A percentile compares a stretch with the other conserved stretches of the same genome.
phyloP scores from a whole-genome alignment of 2,329 filamentous ascomycete genomes.

The Chaetomium globosum region DNA sequence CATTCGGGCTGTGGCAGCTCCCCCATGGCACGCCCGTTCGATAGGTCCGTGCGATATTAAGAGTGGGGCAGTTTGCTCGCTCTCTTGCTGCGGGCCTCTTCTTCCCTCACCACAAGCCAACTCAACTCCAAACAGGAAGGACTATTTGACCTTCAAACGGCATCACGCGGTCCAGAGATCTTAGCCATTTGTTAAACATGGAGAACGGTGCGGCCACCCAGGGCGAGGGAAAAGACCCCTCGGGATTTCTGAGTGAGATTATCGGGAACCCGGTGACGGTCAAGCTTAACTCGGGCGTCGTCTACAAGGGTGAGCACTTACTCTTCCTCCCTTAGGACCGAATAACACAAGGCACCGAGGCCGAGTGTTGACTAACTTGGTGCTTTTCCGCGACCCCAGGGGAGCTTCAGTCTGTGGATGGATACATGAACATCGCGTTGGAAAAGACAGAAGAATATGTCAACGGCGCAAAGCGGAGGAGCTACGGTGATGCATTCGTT shows the following conservation, averaged over 20 bases:
- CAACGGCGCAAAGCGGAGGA: constrained; percentile 77
- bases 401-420: constrained; percentile 93
- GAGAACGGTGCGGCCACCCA: constrained; percentile 70
- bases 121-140: background rate
- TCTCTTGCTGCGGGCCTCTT: background rate
- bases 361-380: constrained; percentile 16
- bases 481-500: constrained; percentile 93
- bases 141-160: background rate
- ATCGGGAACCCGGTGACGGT: constrained; percentile 93
- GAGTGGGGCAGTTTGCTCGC: background rate
- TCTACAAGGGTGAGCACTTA: constrained; percentile 79
- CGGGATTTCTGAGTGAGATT: constrained; percentile 89
- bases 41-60: background rate
- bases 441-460: constrained; percentile 94
- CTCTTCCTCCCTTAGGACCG: background rate
- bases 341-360: background rate
- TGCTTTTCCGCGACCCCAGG: constrained; percentile 55
- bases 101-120: background rate
- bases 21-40: background rate
- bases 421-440: constrained; percentile 99
- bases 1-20: background rate
- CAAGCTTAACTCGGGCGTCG: constrained; percentile 96
- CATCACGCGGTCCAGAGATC: background rate
- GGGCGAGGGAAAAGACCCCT: constrained; percentile 84
- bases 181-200: constrained; percentile 55